Evolutionary conservation across 2,329 filamentous ascomycete species (phyloP).

Genomic region (Ilyonectria robusta): DNA sequence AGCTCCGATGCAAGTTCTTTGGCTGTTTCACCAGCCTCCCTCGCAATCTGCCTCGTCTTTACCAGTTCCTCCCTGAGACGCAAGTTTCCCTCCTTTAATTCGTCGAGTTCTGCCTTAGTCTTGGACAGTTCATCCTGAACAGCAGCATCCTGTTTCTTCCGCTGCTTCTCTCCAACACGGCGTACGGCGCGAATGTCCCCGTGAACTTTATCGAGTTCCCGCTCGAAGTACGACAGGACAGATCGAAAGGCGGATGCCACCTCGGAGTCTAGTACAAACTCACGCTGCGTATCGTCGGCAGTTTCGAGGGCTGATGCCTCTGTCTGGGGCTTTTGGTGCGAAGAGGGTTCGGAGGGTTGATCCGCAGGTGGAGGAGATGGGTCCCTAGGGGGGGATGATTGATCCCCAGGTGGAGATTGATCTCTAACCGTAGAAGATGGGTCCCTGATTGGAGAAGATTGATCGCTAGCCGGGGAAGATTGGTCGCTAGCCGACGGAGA

Average conservation of each 20-base stretch:
- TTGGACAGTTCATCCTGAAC: slow-evolving; percentile 42
- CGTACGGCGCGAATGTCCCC: slow-evolving; percentile 3
- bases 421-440: too few relatives aligned
- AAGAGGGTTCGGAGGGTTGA: neutral
- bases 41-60: slow-evolving; percentile 42
- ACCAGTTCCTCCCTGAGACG: slow-evolving; percentile 42
- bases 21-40: slow-evolving; percentile 42
- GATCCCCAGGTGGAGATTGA: neutral
- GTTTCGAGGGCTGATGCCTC: slow-evolving; percentile 2
- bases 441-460: too few relatives aligned
- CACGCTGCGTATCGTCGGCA: slow-evolving; percentile 49
- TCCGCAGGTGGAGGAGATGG: neutral
- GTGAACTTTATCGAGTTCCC: slow-evolving; percentile 48
- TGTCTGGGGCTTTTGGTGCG: slow-evolving; percentile 3
- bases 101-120: slow-evolving; percentile 43
- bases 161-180: slow-evolving; percentile 25
- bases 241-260: slow-evolving; percentile 55
- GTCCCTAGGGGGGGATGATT: too few relatives aligned
- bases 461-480: neutral
- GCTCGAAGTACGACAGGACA: slow-evolving; percentile 52
- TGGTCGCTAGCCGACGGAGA: neutral
- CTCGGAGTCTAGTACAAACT: slow-evolving; percentile 52
- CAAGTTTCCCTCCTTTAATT: slow-evolving; percentile 42
- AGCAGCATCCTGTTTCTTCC: slow-evolving; percentile 44
- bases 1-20: slow-evolving; percentile 51